Percentiles rank a stretch among this genome's conserved stretches.
phyloP scores from a whole-genome alignment of 2,329 filamentous ascomycete genomes.

The Diplodia corticola region DNA sequence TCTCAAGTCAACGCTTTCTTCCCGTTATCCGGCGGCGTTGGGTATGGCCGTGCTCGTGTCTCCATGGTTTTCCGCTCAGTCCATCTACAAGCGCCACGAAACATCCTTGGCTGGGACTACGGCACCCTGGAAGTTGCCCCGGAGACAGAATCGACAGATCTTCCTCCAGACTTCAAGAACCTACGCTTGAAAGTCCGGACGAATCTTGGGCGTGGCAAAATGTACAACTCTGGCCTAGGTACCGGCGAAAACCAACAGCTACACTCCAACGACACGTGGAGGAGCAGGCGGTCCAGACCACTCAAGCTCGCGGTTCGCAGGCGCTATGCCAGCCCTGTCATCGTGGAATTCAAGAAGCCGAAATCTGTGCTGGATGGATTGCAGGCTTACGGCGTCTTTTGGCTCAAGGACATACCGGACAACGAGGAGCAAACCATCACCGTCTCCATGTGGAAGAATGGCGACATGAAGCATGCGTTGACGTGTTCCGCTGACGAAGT shows the following conservation, averaged over 20 bases:
- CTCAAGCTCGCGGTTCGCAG: conserved; percentile 60
- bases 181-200: conserved; percentile 62
- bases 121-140: conserved; percentile 68
- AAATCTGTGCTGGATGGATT: conserved; percentile 56
- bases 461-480: conserved; percentile 56
- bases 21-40: conserved; percentile 70
- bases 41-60: conserved; percentile 67
- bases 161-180: conserved; percentile 51
- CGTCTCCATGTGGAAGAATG: conserved; percentile 66
- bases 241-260: conserved; percentile 27
- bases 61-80: conserved; percentile 74
- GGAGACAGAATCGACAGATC: conserved; percentile 49
- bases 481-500: conserved; percentile 40
- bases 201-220: conserved; percentile 58
- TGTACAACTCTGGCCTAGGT: conserved; percentile 47
- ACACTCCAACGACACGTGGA: conserved; percentile 52
- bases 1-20: conserved; percentile 67
- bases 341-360: conserved; percentile 62
- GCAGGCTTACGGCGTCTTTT: conserved; percentile 58
- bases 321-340: conserved; percentile 59
- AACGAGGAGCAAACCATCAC: conserved; percentile 62
- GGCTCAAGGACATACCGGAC: conserved; percentile 69
- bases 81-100: conserved; percentile 59
- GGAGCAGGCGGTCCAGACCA: conserved; percentile 47
- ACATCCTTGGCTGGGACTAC: conserved; percentile 68